Conservation (phyloP, 78 protist genomes). For the Guillardia theta region DNA sequence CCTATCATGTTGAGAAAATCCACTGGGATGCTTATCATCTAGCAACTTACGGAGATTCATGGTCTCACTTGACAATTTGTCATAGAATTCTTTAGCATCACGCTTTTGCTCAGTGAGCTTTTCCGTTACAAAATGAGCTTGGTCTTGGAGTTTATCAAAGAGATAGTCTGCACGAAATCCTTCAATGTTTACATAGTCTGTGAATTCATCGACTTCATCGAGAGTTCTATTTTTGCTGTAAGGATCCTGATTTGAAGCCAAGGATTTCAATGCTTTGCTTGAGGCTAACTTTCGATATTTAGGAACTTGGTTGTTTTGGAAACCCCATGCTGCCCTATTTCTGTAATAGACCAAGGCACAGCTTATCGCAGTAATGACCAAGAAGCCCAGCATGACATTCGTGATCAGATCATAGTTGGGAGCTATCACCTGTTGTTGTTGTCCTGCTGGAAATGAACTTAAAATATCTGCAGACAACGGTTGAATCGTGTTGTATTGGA, state of each 20-base stretch:
- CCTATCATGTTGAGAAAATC: not conserved
- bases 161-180: slow-evolving; percentile 51
- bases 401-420: slow-evolving; percentile 15
- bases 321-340: not conserved
- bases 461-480: not conserved
- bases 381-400: not conserved
- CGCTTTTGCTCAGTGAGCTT: slow-evolving; percentile 21
- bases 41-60: not conserved
- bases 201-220: too few species aligned
- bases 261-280: not conserved
- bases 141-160: slow-evolving; percentile 62
- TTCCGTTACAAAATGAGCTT: slow-evolving; percentile 17
- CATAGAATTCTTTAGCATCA: slow-evolving; percentile 43
- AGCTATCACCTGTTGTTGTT: not conserved
- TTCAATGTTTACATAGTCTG: slow-evolving; percentile 45
- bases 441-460: not conserved
- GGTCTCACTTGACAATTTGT: slow-evolving; percentile 46
- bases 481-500: not conserved
- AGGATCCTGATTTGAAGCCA: not conserved
- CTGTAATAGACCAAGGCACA: not conserved
- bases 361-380: not conserved
- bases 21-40: not conserved
- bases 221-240: not conserved
- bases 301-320: not conserved
- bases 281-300: not conserved